Base-by-base conservation (phyloP, 2,329 filamentous ascomycete genomes). In the Colletotrichum sublineola region DNA sequence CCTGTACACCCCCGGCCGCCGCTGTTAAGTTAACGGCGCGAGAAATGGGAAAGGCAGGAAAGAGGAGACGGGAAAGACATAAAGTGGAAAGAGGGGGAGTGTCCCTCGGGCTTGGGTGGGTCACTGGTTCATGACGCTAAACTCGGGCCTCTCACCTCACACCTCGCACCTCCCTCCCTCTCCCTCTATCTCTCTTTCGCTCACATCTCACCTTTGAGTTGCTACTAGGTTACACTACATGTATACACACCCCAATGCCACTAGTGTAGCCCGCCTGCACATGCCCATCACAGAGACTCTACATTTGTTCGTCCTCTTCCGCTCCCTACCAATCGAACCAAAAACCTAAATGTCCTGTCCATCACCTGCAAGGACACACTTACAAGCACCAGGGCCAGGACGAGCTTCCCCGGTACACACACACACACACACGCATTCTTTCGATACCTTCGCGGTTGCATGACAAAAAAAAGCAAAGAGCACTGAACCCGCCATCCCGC, bases 341-440 rank as follows among this genome's bases (percentile, higher is more conserved):
- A 73, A 69, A 58, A 15, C 60, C 36, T 50, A 24, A 50, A 52
- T 42, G 44, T 60, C 69, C 62, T 63, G 69, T 63, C 62, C 69
- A 58, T 74, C 69, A 73, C 61, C 69, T 74, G 68, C 72, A 71
- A 71, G 57, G 67, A 61, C 31, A 65, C 61, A 52, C 63, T 38
- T 63, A 57, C 57, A 53, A 64, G 58, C 52, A 33, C 44, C 68
- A 68, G 55, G 69, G 64, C 33, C 68, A 74, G 68, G 58, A 72
- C 20, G 63, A 71, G 63, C 63, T 73, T 68, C 68, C 71, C 68
- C 68, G 71, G 68, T 60, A 64, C 68, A 74, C 63, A 57, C 62
- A 55, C 66, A 69, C 60, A 38, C 66, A 69, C 24, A 24, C 24
- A 24, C 24, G 24, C 60, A 38, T 36, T 64, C 65, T 69, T 46